Evolutionary conservation across 208 protist species (phyloP), one percentile per base, ranked within the genome.

Genomic region (Phytomonas serpens): DNA sequence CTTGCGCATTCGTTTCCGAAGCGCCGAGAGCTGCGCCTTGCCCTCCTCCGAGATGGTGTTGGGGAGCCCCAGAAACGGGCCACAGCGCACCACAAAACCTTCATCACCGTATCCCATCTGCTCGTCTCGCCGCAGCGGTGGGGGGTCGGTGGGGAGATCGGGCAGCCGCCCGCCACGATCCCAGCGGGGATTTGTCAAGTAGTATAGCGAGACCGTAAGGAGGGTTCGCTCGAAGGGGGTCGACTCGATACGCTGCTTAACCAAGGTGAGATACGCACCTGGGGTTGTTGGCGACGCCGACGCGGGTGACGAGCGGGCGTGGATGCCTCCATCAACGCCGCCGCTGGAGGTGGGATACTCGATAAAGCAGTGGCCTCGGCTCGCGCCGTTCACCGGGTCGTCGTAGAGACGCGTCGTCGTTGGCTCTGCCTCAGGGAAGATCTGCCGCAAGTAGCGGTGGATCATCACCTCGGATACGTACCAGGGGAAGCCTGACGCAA

Each of bases 401-500:
- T 81, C 86, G 78, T 96, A 96, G 19, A 93, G 78, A 4, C 91
- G 82, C 52, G 76, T 81, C 2, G 87, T 94, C 37, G 77, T 67
- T 3, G 87, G 91, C 9, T 73, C 36, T 0, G 68, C 77, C 38
- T 63, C 61, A 7, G 76, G 75, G 84, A 85, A 81, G 14, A 87
- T 13, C 29, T 82, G 64, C n/a, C 30, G 36, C 66, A 95, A 76
- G 75, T 92, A 87, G 57, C 82, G 68, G 42, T 75, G 75, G 27
- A 92, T 69, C 13, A 74, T 76, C 37, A 71, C 38, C 76, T 92
- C 88, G 32, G 75, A 85, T 1, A 77, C 82, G 81, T 94, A 77
- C 88, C 91, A 96, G 19, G 91, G 80, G 31, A 94, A 88, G 33
- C 87, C 88, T 29, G 78, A 82, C 16, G 93, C 51, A 47, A 96